Evolutionary conservation across 805 yeast species (phyloP).

Genomic region (Lipomyces yamanashiensis): DNA sequence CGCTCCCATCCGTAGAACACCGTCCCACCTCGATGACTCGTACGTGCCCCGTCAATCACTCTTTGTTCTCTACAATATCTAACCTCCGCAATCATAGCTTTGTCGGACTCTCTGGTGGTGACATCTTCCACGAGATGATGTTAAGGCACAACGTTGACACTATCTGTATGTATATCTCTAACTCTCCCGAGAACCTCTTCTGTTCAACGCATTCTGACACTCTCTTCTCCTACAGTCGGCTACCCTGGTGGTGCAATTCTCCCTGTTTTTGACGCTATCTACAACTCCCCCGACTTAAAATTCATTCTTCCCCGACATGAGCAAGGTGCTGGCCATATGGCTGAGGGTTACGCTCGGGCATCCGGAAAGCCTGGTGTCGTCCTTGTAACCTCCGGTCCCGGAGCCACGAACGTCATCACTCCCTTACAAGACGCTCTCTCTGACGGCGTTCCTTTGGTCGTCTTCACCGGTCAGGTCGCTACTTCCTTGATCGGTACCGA

Average conservation of each 20-base stretch:
- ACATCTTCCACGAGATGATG: constrained; percentile 99
- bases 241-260: constrained; percentile 99
- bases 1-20: constrained; percentile 19
- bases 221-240: constrained; percentile 55
- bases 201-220: background rate
- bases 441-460: constrained; percentile 97
- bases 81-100: constrained; percentile 53
- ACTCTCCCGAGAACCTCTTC: background rate
- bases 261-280: constrained; percentile 97
- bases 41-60: constrained; percentile 5
- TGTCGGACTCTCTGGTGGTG: constrained; percentile 97
- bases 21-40: constrained; percentile 33
- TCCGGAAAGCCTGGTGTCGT: constrained; percentile 97
- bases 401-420: constrained; percentile 98
- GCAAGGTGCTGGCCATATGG: constrained; percentile 99
- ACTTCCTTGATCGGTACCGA: constrained; percentile 96
- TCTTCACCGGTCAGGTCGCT: constrained; percentile 96
- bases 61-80: background rate
- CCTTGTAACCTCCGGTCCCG: constrained; percentile 98
- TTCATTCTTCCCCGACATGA: constrained; percentile 95
- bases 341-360: constrained; percentile 97
- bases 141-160: constrained; percentile 93
- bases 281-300: constrained; percentile 83
- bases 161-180: constrained; percentile 51
- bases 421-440: constrained; percentile 97